Conservation (phyloP, 2,329 filamentous ascomycete species). For the Microcera coccophila region DNA sequence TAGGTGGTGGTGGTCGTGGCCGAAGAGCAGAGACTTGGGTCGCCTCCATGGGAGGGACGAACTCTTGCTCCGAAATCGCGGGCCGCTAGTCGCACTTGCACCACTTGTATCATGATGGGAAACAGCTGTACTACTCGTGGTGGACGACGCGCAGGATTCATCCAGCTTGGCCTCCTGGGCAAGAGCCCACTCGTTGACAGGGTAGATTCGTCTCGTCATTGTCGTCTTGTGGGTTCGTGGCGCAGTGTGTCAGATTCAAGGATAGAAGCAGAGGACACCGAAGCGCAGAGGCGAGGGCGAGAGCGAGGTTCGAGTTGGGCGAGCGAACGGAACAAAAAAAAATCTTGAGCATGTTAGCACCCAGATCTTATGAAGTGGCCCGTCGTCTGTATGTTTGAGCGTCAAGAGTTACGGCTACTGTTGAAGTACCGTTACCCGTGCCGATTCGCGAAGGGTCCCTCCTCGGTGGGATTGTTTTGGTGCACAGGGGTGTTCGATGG, state of each 20-base stretch:
- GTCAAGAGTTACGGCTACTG: too few species aligned
- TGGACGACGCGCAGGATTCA: constrained; percentile 15
- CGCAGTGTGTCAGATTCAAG: constrained; percentile 3
- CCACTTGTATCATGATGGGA: constrained; percentile 7
- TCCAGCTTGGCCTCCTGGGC: constrained; percentile 39
- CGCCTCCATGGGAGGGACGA: constrained; percentile 48
- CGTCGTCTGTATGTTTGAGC: too few species aligned
- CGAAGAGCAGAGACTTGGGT: constrained; percentile 41
- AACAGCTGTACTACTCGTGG: constrained; percentile 6
- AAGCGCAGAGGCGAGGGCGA: background rate
- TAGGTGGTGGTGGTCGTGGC: constrained; percentile 30
- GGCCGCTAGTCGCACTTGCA: constrained; percentile 20
- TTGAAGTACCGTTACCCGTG: too few species aligned
- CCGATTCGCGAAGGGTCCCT: background rate
- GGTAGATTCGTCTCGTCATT: constrained; percentile 38
- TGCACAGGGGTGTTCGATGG: background rate
- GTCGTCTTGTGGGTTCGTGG: constrained; percentile 6
- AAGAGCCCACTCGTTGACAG: constrained; percentile 41
- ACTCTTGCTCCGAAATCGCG: constrained; percentile 47
- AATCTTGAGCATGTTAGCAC: too few species aligned
- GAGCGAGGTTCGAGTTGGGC: background rate
- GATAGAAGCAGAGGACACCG: constrained; percentile 3
- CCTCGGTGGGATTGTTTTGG: background rate
- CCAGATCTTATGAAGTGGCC: too few species aligned
- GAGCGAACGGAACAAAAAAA: background rate